A percentile compares a stretch with the other conserved stretches of the same genome.
These are phyloP conservation scores for Erythrobasidium hasegawianum DNA, from an alignment of 1,284 basidiomycete species.

Conservation along the genomic window DNA sequence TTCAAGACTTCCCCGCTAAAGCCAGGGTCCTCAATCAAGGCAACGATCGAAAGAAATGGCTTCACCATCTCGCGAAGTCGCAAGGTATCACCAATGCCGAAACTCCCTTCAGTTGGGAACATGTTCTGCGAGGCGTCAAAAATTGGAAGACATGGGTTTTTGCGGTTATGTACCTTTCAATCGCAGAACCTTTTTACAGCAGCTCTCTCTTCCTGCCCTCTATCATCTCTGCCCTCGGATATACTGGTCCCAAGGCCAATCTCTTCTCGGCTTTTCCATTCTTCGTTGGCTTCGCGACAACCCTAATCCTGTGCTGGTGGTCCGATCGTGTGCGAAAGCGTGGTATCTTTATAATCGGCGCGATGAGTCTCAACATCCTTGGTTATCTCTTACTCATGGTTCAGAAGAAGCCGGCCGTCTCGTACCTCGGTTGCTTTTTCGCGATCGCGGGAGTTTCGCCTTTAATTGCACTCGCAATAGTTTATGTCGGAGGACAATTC, in stretches of 20 bases:
- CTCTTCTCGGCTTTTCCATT: conserved; percentile 49
- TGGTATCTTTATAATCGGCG: conserved; percentile 52
- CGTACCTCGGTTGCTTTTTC: conserved; percentile 53
- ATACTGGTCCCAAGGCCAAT: conserved; percentile 43
- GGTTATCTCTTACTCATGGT: conserved; percentile 52
- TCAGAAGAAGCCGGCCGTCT: conserved; percentile 43
- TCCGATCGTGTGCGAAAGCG: conserved; percentile 50
- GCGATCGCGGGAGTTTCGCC: conserved; percentile 51
- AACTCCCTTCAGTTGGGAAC: conserved; percentile 42
- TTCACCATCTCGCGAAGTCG: conserved; percentile 38
- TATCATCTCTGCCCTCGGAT: conserved; percentile 45
- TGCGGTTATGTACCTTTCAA: conserved; percentile 42
- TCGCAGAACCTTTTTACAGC: conserved; percentile 45
- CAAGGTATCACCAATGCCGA: conserved; percentile 45
- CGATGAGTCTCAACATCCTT: conserved; percentile 48
- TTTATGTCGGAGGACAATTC: conserved; percentile 52
- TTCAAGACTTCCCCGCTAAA: conserved; percentile 45
- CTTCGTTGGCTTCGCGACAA: conserved; percentile 53
- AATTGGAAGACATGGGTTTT: conserved; percentile 45
- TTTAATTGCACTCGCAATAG: conserved; percentile 49
- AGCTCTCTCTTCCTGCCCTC: conserved; percentile 46
- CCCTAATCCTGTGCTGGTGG: conserved; percentile 50
- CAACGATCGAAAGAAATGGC: conserved; percentile 42
- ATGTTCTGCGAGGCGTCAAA: conserved; percentile 38
- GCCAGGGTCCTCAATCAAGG: conserved; percentile 37